Evolutionary conservation across 371 early-diverging fungal species (phyloP).

Genomic region (Smittium culicis): DNA sequence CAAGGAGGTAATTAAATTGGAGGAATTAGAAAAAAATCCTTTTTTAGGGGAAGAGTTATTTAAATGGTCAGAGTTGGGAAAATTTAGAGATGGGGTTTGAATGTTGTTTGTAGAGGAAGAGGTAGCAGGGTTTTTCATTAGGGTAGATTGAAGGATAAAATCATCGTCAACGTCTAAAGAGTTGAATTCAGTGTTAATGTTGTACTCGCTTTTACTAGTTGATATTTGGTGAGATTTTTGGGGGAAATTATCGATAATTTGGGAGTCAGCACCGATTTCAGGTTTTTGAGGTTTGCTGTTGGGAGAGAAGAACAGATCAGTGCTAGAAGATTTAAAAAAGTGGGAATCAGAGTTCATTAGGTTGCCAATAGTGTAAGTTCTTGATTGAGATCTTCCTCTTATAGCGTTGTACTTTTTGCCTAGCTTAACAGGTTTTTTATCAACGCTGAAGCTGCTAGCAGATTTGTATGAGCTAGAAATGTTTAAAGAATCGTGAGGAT

Average conservation of each 20-base stretch:
- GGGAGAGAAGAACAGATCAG: not conserved
- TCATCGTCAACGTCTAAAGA: not conserved
- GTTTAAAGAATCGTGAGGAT: too few species aligned
- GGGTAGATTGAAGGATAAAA: not conserved
- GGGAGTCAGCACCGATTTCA: not conserved
- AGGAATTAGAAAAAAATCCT: too few species aligned
- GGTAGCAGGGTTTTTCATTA: not conserved
- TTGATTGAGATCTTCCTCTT: not conserved
- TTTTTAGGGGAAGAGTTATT: too few species aligned
- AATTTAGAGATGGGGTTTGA: not conserved
- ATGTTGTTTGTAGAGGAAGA: not conserved
- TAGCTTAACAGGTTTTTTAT: not conserved
- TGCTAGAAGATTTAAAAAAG: not conserved
- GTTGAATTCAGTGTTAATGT: not conserved
- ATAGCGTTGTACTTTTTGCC: not conserved
- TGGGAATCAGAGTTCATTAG: not conserved
- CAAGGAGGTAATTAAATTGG: not conserved
- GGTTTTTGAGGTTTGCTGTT: not conserved
- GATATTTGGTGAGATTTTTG: not conserved
- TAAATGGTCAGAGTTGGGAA: too few species aligned
- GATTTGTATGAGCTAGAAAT: not conserved
- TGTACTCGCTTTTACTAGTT: not conserved
- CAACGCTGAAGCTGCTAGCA: not conserved
- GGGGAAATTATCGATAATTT: not conserved
- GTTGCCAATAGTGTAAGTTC: not conserved